Base-by-base conservation (phyloP, 108 stramenopile species). In the Aurantiochytrium sp. region DNA sequence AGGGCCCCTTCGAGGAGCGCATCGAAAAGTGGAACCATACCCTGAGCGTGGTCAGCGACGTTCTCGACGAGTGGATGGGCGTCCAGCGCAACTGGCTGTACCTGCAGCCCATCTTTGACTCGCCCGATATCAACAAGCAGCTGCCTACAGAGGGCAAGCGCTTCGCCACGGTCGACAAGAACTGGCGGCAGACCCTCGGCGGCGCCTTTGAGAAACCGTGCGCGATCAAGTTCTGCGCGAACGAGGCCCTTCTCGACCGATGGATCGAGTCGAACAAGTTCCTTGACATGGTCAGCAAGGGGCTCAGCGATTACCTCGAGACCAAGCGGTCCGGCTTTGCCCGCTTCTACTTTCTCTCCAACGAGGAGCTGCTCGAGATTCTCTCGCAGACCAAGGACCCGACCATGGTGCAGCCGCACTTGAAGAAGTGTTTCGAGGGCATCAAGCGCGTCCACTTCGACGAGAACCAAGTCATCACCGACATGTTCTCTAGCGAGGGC, bases 51-150 rank as follows among this genome's bases (percentile, higher is more conserved):
- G 92, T 91, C 27, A 88, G 87, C 32, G 92, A 92, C 37, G 69
- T 91, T 3, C 42, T 92, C 50, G 92, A 92, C 55, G 92, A 91
- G 89, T 92, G 92, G 92, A 52, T 90, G 8, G 65, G 89, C 31
- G 94, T 94, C 24, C 94, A 94, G 90, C 89, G 94, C 41, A 92
- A 92, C 91, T 94, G 94, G 94, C 89, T 94, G 22, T 94, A 94
- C 89, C 89, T 94, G 41, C 93, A 94, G 91, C 94, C 94, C 37
- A 94, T 94, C 88, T 93, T 94, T 87, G 93, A 94, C 59, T 91
- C 89, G 27, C 90, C 93, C 3, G 94, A 94, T 69, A 94, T 94
- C 90, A 93, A 94, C 92, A 92, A 93, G 90, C 94, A 94, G 85
- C 89, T 90, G 21, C 90, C 90, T 53, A 88, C 92, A 3, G 94